phyloP scores from a whole-genome alignment of 2,329 filamentous ascomycete genomes.

The Ascochyta lentis region DNA sequence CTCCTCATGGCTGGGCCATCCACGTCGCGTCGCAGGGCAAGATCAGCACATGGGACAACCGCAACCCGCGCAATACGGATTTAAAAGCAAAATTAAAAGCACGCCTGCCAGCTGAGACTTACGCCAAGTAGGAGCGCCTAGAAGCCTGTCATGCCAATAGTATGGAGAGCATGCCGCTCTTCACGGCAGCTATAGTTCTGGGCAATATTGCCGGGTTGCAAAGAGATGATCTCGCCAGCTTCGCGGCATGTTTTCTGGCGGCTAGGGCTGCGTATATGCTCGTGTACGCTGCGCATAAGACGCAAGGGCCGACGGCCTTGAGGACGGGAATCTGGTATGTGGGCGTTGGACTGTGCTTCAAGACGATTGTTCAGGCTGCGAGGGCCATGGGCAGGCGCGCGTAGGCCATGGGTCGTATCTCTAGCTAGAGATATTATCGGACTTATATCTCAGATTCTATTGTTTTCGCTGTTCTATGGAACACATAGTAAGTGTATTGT shows the following conservation, averaged over 20 bases:
- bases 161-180: constrained; percentile 56
- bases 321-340: constrained; percentile 31
- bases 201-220: constrained; percentile 51
- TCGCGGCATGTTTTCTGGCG: constrained; percentile 47
- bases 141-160: constrained; percentile 56
- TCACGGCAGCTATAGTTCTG: constrained; percentile 52
- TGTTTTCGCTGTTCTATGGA: too few species aligned
- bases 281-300: constrained; percentile 45
- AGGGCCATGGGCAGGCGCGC: constrained; percentile 24
- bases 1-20: constrained; percentile 51
- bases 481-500: too few species aligned
- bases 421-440: neutral
- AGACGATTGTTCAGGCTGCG: constrained; percentile 30
- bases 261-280: constrained; percentile 47
- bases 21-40: constrained; percentile 47
- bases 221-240: constrained; percentile 44
- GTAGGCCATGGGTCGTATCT: neutral
- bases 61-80: constrained; percentile 50
- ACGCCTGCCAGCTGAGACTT: constrained; percentile 45
- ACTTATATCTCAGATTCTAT: neutral
- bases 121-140: constrained; percentile 53
- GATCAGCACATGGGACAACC: constrained; percentile 51
- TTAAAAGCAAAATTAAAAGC: constrained; percentile 47
- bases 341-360: constrained; percentile 30
- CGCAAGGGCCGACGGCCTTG: constrained; percentile 26